A percentile compares a stretch with the other conserved stretches of the same genome.
Evolutionary conservation across 305 asterid genomes (phyloP).

Genomic region (Fraxinus sp.): DNA sequence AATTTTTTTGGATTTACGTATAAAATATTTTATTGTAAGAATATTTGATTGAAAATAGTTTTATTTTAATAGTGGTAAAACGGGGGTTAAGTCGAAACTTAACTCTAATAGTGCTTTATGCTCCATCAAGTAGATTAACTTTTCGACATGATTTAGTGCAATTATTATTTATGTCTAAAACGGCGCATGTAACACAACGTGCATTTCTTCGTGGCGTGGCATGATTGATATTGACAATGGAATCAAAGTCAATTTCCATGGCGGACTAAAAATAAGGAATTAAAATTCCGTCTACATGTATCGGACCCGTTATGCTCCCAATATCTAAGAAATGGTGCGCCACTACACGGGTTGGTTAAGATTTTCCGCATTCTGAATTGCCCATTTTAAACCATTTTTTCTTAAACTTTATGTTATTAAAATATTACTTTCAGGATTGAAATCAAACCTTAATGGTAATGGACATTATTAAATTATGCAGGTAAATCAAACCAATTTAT

Average conservation of each 20-base stretch:
- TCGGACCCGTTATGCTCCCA: not conserved
- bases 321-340: not conserved
- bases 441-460: not conserved
- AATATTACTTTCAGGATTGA: not conserved
- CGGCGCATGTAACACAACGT: not conserved
- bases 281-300: not conserved
- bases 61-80: no score
- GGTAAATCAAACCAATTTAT: constrained; percentile 5
- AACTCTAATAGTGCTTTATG: not conserved
- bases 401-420: not conserved
- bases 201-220: not conserved
- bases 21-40: no score
- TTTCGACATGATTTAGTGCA: not conserved
- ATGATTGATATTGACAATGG: not conserved
- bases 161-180: not conserved
- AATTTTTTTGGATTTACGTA: no score
- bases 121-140: not conserved
- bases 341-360: not conserved
- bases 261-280: not conserved
- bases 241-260: not conserved
- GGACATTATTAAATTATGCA: not conserved
- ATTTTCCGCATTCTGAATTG: not conserved
- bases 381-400: not conserved
- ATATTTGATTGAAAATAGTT: not conserved
- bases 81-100: not conserved